Evolutionary conservation across 495 filamentous ascomycete genomes (phyloP), one percentile per base, ranked within the genome.

Genomic region (Penicillium diatomitis): DNA sequence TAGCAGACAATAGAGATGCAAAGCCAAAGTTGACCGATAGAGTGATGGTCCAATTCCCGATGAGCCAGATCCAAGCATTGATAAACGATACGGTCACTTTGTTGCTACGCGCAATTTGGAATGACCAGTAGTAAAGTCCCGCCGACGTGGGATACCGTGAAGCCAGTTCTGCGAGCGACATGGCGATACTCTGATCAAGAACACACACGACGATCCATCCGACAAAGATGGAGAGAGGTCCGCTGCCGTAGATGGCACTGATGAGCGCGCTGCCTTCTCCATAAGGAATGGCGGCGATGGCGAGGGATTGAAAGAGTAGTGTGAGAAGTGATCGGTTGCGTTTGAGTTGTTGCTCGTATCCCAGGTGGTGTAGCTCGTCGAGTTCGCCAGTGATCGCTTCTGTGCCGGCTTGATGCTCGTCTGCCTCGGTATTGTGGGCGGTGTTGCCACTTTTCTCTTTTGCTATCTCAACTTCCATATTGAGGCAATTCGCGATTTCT

Each of bases 1-100:
- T 73, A 12, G 67, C 71, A 4, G 81, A 69, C 32, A 83, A 69
- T 37, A 85, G 48, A 29, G 81, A 80, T 0, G 72, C 80, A 32
- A 81, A 78, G 6, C 80, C 83, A 50, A 86, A 86, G 53, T 85
- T 82, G 32, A 85, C 81, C 5, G 81, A 76, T 37, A 85, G 67
- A 0, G 81, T 86, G 46, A 85, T 84, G 31, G 81, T 85, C 63
- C 83, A 82, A 56, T 85, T 85, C 29, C 82, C 83, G 27, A 85
- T 76, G 6, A 83, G 70, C 58, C 79, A 85, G 20, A 80, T 63
- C 83, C 83, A 86, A 45, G 79, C 82, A 51, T 75, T 83, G 47
- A 84, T 76, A 68, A 83, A 86, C 8, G 80, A 81, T 3, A 80
- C 60, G 6, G 80, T 58, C 2, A 61, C 54, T 41, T 66, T 67